Evolutionary conservation across 805 yeast genomes (phyloP).

Genomic region (Cephaloascus albidus): DNA sequence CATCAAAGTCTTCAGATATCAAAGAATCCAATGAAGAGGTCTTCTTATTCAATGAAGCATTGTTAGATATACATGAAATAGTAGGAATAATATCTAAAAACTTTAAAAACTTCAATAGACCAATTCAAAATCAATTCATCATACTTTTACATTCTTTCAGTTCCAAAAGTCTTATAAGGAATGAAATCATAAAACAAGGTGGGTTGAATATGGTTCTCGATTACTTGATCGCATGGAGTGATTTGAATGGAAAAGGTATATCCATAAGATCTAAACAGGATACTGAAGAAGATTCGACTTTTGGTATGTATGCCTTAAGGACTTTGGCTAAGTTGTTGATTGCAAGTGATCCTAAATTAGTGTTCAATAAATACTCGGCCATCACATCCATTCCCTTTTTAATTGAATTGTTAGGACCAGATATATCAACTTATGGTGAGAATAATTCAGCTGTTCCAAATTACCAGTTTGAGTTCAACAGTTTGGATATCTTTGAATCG

Average conservation of each 20-base stretch:
- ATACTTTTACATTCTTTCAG: slow-evolving; percentile 25
- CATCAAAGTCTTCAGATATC: slow-evolving; percentile 10
- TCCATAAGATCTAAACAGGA: slow-evolving; percentile 9
- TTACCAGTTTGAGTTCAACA: slow-evolving; percentile 10
- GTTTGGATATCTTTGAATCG: slow-evolving; percentile 41
- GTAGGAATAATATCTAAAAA: slow-evolving; percentile 10
- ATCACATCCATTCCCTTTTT: slow-evolving; percentile 38
- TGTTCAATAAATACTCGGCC: slow-evolving; percentile 29
- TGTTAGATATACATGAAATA: slow-evolving; percentile 15
- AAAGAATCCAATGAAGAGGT: slow-evolving; percentile 15
- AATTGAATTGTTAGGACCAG: slow-evolving; percentile 30
- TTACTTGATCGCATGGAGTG: slow-evolving; percentile 22
- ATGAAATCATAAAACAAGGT: slow-evolving; percentile 37
- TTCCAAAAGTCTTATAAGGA: slow-evolving; percentile 11
- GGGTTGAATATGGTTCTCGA: slow-evolving; percentile 27
- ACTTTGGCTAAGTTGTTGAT: slow-evolving; percentile 35
- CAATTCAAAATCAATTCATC: slow-evolving; percentile 15
- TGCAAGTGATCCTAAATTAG: slow-evolving; percentile 29
- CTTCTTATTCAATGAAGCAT: slow-evolving; percentile 18
- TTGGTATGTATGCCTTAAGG: slow-evolving; percentile 23
- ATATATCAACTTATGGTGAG: not conserved
- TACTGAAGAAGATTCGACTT: slow-evolving; percentile 9
- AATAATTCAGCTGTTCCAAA: not conserved
- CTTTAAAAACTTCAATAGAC: slow-evolving; percentile 7
- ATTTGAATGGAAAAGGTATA: slow-evolving; percentile 11